A percentile compares a stretch with the other conserved stretches of the same genome.
These are phyloP conservation scores for Selaginella tamariscina DNA, from an alignment of 75 land plant species.

Conservation along the genomic window DNA sequence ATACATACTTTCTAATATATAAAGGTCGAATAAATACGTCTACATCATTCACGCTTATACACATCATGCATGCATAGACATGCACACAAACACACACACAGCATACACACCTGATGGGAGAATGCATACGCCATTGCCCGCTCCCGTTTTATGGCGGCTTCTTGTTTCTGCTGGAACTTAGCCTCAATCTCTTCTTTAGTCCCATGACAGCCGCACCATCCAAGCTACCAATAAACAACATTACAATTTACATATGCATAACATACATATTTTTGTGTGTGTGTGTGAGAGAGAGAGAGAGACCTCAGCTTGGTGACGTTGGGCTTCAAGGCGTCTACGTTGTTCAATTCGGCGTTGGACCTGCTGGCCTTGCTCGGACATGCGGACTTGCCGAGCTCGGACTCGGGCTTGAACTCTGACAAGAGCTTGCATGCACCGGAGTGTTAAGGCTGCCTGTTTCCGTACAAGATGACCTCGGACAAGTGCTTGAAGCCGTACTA, in stretches of 20 bases:
- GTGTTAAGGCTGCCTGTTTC: slow-evolving; percentile 24
- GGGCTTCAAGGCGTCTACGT: slow-evolving; percentile 16
- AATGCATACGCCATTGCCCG: slow-evolving; percentile 88
- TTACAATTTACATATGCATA: slow-evolving; percentile 3
- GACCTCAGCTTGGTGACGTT: slow-evolving; percentile 50
- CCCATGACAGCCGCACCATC: slow-evolving; percentile 64
- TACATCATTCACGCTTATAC: no score
- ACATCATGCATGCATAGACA: no score
- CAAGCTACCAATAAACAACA: slow-evolving; percentile 33
- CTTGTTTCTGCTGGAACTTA: slow-evolving; percentile 69
- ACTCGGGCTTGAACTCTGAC: slow-evolving; percentile 23
- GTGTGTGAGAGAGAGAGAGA: neutral
- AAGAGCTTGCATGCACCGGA: slow-evolving; percentile 25
- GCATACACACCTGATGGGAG: slow-evolving; percentile 58
- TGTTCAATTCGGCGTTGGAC: neutral
- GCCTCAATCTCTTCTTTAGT: slow-evolving; percentile 58
- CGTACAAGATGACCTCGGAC: slow-evolving; percentile 23
- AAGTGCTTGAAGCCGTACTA: slow-evolving; percentile 21
- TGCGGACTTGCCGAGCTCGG: slow-evolving; percentile 37
- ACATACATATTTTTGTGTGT: no score
- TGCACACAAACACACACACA: no score
- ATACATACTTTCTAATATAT: no score
- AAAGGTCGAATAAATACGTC: no score
- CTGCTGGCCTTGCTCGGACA: slow-evolving; percentile 18
- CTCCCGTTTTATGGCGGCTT: slow-evolving; percentile 75